Conservation (phyloP, 2,329 filamentous ascomycete species). For the Microdochium bolleyi region DNA sequence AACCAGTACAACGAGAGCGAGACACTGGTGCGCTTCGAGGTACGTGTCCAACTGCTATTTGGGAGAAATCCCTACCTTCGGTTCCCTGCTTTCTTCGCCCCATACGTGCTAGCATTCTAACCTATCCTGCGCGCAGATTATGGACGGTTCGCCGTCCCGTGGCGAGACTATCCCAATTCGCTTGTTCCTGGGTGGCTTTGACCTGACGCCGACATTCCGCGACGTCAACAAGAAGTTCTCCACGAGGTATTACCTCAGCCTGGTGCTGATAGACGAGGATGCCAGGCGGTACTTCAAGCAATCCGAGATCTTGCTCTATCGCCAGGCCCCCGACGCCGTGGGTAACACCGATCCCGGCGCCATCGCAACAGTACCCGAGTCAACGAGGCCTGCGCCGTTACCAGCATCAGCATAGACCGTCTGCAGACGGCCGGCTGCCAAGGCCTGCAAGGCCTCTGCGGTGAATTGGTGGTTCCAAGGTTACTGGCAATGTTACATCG, state of each 20-base stretch:
- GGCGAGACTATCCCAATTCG: constrained; percentile 93
- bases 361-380: constrained; percentile 30
- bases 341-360: constrained; percentile 34
- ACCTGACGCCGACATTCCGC: constrained; percentile 94
- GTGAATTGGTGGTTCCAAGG: too few species aligned
- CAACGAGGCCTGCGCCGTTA: constrained; percentile 14
- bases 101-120: constrained; percentile 7
- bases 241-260: constrained; percentile 91
- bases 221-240: constrained; percentile 99
- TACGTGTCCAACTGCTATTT: constrained; percentile 22
- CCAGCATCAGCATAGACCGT: constrained; percentile 12
- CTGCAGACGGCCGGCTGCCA: too few species aligned
- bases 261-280: constrained; percentile 95
- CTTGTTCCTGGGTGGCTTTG: constrained; percentile 94
- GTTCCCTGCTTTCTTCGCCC: too few species aligned
- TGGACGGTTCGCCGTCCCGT: constrained; percentile 97
- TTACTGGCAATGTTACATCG: too few species aligned
- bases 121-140: constrained; percentile 54
- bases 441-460: too few species aligned
- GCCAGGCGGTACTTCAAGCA: constrained; percentile 98
- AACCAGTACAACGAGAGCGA: constrained; percentile 99
- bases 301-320: constrained; percentile 93
- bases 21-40: constrained; percentile 93
- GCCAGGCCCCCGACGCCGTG: constrained; percentile 60
- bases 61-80: neutral